A percentile compares a stretch with the other conserved stretches of the same genome.
These are phyloP conservation scores for Hyaloscypha variabilis DNA, from an alignment of 495 filamentous ascomycete species.

Conservation along the genomic window DNA sequence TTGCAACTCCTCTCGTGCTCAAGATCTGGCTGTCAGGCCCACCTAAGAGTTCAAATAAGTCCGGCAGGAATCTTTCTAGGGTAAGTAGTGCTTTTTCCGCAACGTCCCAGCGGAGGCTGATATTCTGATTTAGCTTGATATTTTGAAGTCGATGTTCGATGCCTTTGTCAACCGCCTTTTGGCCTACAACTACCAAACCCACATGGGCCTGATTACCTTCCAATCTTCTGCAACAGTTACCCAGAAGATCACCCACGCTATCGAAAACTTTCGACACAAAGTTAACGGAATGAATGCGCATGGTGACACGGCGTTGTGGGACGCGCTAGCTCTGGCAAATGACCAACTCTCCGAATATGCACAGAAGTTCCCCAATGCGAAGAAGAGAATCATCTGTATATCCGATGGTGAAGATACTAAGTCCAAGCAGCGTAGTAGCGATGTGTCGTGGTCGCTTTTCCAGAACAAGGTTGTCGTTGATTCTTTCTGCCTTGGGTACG, in stretches of 20 bases:
- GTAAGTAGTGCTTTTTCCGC: background rate
- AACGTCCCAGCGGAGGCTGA: background rate
- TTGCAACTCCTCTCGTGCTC: slow-evolving; percentile 1
- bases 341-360: slow-evolving; percentile 32
- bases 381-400: slow-evolving; percentile 36
- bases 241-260: slow-evolving; percentile 31
- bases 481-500: slow-evolving; percentile 32
- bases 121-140: slow-evolving; percentile 28
- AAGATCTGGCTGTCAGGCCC: slow-evolving; percentile 4
- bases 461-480: slow-evolving; percentile 33
- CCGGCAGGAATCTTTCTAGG: slow-evolving; percentile 8
- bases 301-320: slow-evolving; percentile 36
- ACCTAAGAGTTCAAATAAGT: background rate
- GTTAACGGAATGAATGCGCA: slow-evolving; percentile 27
- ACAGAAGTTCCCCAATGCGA: slow-evolving; percentile 33
- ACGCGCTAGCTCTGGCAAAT: slow-evolving; percentile 31
- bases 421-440: slow-evolving; percentile 15
- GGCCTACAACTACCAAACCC: slow-evolving; percentile 35
- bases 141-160: slow-evolving; percentile 40
- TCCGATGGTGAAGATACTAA: slow-evolving; percentile 37
- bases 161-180: slow-evolving; percentile 35
- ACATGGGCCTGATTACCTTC: slow-evolving; percentile 24
- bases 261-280: slow-evolving; percentile 35
- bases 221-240: slow-evolving; percentile 9
- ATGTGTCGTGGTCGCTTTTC: slow-evolving; percentile 19